These are phyloP conservation scores for Tolypocladium tundrense DNA, from an alignment of 2,329 filamentous ascomycete genomes.

Conservation along the genomic window DNA sequence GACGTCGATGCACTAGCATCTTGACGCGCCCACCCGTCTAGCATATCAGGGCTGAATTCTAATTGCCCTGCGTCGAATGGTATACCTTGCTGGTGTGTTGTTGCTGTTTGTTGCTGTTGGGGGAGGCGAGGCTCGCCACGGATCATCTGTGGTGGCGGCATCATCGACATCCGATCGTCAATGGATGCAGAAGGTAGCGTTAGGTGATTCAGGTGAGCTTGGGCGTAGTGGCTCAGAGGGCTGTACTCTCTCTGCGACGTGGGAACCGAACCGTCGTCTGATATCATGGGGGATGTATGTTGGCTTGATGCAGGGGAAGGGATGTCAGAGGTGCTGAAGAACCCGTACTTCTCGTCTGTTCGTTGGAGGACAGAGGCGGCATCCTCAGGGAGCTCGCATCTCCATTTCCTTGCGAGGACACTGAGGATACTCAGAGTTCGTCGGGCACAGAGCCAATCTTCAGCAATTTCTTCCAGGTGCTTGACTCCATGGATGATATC, in stretches of 20 bases:
- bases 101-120: not conserved
- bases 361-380: slow-evolving; percentile 65
- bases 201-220: slow-evolving; percentile 12
- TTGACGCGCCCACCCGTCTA: slow-evolving; percentile 14
- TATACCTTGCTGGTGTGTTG: slow-evolving; percentile 6
- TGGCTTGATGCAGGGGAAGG: slow-evolving; percentile 38
- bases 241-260: slow-evolving; percentile 20
- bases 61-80: slow-evolving; percentile 11
- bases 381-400: slow-evolving; percentile 76
- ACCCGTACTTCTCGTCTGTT: slow-evolving; percentile 71
- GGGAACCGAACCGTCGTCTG: slow-evolving; percentile 14
- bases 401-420: slow-evolving; percentile 81
- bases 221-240: slow-evolving; percentile 22
- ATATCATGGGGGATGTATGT: slow-evolving; percentile 16
- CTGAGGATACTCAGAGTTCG: slow-evolving; percentile 78
- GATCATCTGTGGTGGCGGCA: slow-evolving; percentile 3
- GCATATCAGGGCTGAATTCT: slow-evolving; percentile 12
- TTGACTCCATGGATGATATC: slow-evolving; percentile 87
- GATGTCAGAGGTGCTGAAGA: slow-evolving; percentile 52
- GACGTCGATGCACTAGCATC: not conserved
- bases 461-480: slow-evolving; percentile 89
- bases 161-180: slow-evolving; percentile 2
- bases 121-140: not conserved
- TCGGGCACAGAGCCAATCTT: slow-evolving; percentile 85
- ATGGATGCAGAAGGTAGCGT: slow-evolving; percentile 1